Evolutionary conservation across 2,329 filamentous ascomycete species (phyloP), one percentile per base, ranked within the genome.

Genomic region (Proliferodiscus dingleyae): DNA sequence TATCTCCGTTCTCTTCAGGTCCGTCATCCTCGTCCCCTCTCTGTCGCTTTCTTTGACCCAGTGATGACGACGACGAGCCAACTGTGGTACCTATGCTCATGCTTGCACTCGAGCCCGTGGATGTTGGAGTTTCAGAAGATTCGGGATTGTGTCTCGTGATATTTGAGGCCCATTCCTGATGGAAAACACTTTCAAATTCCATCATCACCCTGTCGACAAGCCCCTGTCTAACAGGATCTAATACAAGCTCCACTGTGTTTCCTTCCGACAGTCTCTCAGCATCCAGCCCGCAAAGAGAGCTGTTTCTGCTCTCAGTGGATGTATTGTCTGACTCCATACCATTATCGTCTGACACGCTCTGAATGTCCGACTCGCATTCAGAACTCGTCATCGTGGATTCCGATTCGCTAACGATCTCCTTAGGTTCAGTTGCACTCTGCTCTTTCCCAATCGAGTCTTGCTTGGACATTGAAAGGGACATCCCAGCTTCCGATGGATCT

Each of bases 81-180:
- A n/a, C n/a, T n/a, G n/a, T n/a, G n/a, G n/a, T n/a, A n/a, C n/a
- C n/a, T n/a, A n/a, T n/a, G n/a, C n/a, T n/a, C n/a, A n/a, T n/a
- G n/a, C n/a, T n/a, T n/a, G 15, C 26, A 16, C 19, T 37, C 9
- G 7, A 15, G 29, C 38, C 26, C 6, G 36, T 19, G 29, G 16
- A 13, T 16, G 28, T 32, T 15, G 45, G 33, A 64, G n/a, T 68
- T 47, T 1, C 68, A 67, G 1, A 70, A 53, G 3, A 71, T 54
- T 1, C 64, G 64, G 16, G 68, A 58, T 16, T 63, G 64, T 13
- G 64, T 61, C 37, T 59, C 68, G 45, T 69, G 70, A 2, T 64
- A 67, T 2, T 60, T 61, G 15, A 63, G 65, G 2, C 70, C 71
- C 24, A 62, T n/a, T 38, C 41, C 16, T 53, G 41, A 13, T 53